Percentiles rank a stretch among this genome's conserved stretches.
Conservation (phyloP, 2,329 filamentous ascomycete species). For the Pseudocercospora musae region DNA sequence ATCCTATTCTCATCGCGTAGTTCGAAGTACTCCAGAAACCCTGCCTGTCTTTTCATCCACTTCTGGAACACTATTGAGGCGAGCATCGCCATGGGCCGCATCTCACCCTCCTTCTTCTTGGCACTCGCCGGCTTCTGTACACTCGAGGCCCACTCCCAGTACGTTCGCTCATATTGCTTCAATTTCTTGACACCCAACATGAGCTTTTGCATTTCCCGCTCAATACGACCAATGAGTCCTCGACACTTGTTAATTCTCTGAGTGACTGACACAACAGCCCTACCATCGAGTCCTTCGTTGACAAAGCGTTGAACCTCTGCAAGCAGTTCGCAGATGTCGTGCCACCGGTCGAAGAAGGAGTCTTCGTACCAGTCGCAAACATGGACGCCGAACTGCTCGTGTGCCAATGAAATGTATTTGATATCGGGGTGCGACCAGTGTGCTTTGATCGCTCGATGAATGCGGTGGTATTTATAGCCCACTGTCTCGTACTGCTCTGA, state of each 20-base stretch:
- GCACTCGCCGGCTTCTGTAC: background rate
- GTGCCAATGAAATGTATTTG: background rate
- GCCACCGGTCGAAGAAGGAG: background rate
- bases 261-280: background rate
- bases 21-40: background rate
- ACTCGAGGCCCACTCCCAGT: background rate
- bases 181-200: background rate
- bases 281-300: background rate
- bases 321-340: background rate
- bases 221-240: background rate
- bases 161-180: background rate
- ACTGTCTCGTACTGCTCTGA: background rate
- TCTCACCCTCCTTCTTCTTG: background rate
- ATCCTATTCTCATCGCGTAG: background rate
- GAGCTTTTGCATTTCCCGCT: background rate
- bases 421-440: background rate
- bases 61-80: background rate
- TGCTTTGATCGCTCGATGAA: background rate
- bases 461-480: background rate
- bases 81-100: background rate
- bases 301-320: background rate
- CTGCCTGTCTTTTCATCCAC: background rate
- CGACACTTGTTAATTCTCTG: background rate
- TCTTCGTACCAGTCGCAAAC: background rate
- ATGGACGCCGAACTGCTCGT: background rate